A percentile compares a stretch with the other conserved stretches of the same genome.
Conservation (phyloP, 495 filamentous ascomycete species). For the Hypoxylon intermedium region DNA sequence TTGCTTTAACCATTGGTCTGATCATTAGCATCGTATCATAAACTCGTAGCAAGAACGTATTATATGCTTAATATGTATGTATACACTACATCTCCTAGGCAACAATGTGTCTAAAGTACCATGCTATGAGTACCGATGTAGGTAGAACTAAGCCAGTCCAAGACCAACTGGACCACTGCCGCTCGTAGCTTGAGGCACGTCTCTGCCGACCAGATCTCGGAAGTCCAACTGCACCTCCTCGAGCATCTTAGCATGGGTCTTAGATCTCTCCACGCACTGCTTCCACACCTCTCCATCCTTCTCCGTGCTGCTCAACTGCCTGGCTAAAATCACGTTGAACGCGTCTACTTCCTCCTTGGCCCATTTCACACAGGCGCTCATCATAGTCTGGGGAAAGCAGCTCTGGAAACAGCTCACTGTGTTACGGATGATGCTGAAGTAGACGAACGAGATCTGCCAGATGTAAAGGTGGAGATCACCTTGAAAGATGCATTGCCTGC, state of each 20-base stretch:
- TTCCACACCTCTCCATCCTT: constrained; percentile 74
- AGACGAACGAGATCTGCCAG: constrained; percentile 93
- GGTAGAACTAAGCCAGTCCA: constrained; percentile 40
- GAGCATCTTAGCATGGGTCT: constrained; percentile 78
- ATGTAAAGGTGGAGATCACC: constrained; percentile 91
- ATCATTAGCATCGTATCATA: too few relatives aligned
- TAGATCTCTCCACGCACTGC: constrained; percentile 83
- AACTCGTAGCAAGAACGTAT: background rate
- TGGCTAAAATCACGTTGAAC: constrained; percentile 80
- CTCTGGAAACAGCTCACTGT: constrained; percentile 86
- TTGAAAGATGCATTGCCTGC: constrained; percentile 89
- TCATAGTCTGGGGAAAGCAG: constrained; percentile 85
- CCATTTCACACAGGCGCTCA: constrained; percentile 94
- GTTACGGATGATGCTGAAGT: constrained; percentile 92
- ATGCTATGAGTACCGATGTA: background rate
- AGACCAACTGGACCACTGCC: constrained; percentile 48
- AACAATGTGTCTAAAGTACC: too few relatives aligned
- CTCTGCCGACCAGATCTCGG: constrained; percentile 67
- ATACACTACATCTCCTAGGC: too few relatives aligned
- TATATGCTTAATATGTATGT: background rate
- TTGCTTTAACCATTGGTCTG: too few relatives aligned
- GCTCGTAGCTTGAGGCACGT: constrained; percentile 37
- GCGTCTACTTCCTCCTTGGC: constrained; percentile 89
- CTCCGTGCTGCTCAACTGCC: constrained; percentile 83
- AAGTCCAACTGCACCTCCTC: constrained; percentile 92